Conservation (phyloP, 805 yeast genomes). For the Saccharomycopsis sp. region DNA sequence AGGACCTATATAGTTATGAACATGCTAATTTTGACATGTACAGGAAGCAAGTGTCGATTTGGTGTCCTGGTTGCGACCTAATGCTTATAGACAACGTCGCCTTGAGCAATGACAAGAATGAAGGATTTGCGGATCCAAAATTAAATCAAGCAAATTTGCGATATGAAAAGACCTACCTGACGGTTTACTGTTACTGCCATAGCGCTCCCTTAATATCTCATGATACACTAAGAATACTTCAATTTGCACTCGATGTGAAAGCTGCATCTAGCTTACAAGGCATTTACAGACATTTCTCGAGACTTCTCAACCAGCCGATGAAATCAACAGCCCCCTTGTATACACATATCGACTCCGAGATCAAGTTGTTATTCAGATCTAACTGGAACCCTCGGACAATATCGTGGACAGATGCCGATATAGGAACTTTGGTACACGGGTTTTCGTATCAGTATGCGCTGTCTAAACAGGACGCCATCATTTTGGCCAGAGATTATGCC, state of each 20-base stretch:
- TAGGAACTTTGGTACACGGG: not conserved
- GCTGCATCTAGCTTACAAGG: not conserved
- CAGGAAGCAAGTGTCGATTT: not conserved
- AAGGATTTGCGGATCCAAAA: not conserved
- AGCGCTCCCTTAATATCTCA: not conserved
- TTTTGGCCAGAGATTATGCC: too few relatives aligned
- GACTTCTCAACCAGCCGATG: not conserved
- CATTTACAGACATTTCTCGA: not conserved
- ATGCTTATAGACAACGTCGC: not conserved
- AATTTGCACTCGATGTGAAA: not conserved
- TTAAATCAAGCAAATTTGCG: not conserved
- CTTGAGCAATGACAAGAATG: not conserved
- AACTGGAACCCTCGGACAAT: not conserved
- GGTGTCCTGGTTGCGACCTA: not conserved
- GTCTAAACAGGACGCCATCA: too few relatives aligned
- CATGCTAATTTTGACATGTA: not conserved
- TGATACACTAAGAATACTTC: not conserved
- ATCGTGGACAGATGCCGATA: not conserved
- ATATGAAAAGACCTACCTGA: not conserved
- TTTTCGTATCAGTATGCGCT: too few relatives aligned
- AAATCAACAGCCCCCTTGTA: not conserved
- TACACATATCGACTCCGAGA: not conserved
- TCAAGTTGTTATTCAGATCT: not conserved
- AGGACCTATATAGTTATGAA: not conserved
- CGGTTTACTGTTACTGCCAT: not conserved